phyloP scores from a whole-genome alignment of 148 eudicot genomes.

The Vaccinium corymbosum region DNA sequence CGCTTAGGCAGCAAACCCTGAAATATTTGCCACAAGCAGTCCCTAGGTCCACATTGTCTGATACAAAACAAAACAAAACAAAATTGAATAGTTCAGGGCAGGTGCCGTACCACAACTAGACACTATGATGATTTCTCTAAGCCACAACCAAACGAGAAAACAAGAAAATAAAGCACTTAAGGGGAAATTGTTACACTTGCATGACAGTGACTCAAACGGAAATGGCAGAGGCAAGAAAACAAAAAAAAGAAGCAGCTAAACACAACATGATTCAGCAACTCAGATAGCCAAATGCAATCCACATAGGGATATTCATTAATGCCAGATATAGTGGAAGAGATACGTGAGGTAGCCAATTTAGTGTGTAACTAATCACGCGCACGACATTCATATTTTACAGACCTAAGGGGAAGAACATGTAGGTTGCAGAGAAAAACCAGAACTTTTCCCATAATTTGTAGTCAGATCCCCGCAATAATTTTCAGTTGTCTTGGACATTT shows the following conservation, averaged over 20 bases:
- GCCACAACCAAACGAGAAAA: background rate
- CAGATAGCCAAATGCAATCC: background rate
- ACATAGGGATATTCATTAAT: background rate
- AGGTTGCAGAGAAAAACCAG: background rate
- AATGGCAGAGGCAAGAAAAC: background rate
- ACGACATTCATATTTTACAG: background rate
- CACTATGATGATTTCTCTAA: background rate
- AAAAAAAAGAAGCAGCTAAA: background rate
- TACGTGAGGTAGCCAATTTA: background rate
- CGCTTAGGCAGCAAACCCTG: constrained; percentile 64
- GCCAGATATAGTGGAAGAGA: background rate
- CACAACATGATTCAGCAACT: background rate
- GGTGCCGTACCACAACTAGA: background rate
- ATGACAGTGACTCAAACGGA: background rate
- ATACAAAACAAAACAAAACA: background rate
- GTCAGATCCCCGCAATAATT: background rate
- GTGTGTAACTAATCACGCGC: background rate
- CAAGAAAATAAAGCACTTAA: background rate
- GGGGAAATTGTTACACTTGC: background rate
- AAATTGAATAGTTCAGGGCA: background rate
- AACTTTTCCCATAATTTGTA: background rate
- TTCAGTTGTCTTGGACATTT: background rate
- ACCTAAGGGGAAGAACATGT: background rate
- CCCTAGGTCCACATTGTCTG: constrained; percentile 69
- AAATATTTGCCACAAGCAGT: constrained; percentile 70